phyloP scores from a whole-genome alignment of 495 filamentous ascomycete genomes.

The Podospora appendiculata region DNA sequence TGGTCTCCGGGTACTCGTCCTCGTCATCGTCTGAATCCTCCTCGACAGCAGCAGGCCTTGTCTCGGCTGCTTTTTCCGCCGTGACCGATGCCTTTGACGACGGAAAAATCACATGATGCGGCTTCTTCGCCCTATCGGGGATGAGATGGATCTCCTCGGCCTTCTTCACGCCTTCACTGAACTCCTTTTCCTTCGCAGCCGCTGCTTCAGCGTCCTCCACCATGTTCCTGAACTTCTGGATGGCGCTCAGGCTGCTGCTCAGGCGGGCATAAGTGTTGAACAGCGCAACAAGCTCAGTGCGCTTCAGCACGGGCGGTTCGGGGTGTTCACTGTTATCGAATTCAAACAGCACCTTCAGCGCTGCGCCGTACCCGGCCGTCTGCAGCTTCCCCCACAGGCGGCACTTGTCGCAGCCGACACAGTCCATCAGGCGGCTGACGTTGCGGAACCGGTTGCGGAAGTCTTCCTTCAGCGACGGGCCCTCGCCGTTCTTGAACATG shows the following conservation, averaged over 20 bases:
- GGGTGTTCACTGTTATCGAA: constrained; percentile 70
- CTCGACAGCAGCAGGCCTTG: constrained; percentile 4
- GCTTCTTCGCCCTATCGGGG: constrained; percentile 35
- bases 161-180: constrained; percentile 15
- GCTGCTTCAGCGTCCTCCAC: constrained; percentile 48
- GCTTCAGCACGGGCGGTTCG: constrained; percentile 64
- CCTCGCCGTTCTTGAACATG: constrained; percentile 79
- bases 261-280: constrained; percentile 90
- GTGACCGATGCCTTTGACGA: constrained; percentile 1
- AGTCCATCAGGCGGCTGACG: constrained; percentile 94
- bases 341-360: constrained; percentile 92
- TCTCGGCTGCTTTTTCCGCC: constrained; percentile 3
- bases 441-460: constrained; percentile 97
- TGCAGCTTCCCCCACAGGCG: constrained; percentile 98
- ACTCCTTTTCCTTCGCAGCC: constrained; percentile 25
- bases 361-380: constrained; percentile 88
- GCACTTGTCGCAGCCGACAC: constrained; percentile 98
- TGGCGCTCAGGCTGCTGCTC: constrained; percentile 65
- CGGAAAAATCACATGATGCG: constrained; percentile 34
- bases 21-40: constrained; percentile 30
- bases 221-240: constrained; percentile 65
- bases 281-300: constrained; percentile 88
- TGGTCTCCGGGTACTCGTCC: constrained; percentile 24
- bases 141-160: constrained; percentile 18
- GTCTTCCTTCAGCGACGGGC: constrained; percentile 80